Base-by-base conservation (phyloP, 2,329 filamentous ascomycete species). In the Ophiostoma populinum region DNA sequence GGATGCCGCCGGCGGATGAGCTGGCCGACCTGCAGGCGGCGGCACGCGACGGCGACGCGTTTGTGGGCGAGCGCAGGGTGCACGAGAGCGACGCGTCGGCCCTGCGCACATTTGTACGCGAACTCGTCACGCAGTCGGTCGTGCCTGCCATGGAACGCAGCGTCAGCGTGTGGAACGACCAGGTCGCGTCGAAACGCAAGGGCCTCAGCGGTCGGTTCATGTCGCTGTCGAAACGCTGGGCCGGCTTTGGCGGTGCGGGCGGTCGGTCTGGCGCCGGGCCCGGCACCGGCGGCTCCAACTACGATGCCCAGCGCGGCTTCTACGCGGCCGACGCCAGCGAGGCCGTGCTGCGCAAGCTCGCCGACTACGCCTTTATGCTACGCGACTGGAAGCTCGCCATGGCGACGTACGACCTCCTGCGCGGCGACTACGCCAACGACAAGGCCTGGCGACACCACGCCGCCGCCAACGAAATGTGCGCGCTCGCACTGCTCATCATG, bases 381-480 rank as follows among this genome's bases (percentile, higher is more conserved):
- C 73, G 90, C 21, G 92, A 98, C 54, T 98, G 80, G 74, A 94
- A 92, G 55, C 61, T 98, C 24, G 82, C 90, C 8, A 72, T 90
- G 46, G 85, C 79, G 10, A 93, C 82, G 0, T 98, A 94, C 51
- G 87, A 98, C 38, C 67, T 98, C 5, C 59, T 98, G 7, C 73
- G 83, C 35, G 70, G 76, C 7, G 92, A 98, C 52, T 98, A 87
- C 53, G 76, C 74, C 49, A 90, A 90, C 51, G 86, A 94, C 52
- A 95, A 95, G 54, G 92, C 90, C 1, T 98, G 90, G 90, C 82
- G 74, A 47, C 81, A 95, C 49, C 83, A 94, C 51, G 90, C 90
- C 0, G 87, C 81, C 4, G 79, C 81, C 2, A 87, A 92, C 52
- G 90, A 98, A 59, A 95, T 98, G 87, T 78, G 80, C 20, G 86